A percentile compares a stretch with the other conserved stretches of the same genome.
phyloP scores from a whole-genome alignment of 2,329 filamentous ascomycete genomes.

The Sphaceloma murrayae region DNA sequence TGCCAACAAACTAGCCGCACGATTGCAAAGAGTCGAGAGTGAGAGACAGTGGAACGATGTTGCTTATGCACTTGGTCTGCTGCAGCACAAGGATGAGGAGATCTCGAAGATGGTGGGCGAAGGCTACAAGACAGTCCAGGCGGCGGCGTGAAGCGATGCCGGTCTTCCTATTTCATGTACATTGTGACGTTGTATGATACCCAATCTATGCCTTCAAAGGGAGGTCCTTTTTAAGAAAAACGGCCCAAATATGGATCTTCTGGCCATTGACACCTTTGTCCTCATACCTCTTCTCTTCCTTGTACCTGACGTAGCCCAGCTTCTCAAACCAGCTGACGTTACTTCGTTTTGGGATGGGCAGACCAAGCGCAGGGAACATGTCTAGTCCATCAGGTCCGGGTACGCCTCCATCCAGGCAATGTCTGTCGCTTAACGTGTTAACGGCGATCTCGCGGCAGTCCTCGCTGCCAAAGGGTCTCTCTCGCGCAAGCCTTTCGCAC shows the following conservation, averaged over 20 bases:
- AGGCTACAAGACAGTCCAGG: constrained; percentile 53
- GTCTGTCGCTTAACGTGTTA: constrained; percentile 18
- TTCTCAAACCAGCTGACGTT: constrained; percentile 19
- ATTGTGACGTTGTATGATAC: constrained; percentile 16
- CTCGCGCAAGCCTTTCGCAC: constrained; percentile 18
- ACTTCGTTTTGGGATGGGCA: constrained; percentile 8
- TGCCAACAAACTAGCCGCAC: constrained; percentile 80
- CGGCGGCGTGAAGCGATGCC: constrained; percentile 27
- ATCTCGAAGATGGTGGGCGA: constrained; percentile 67
- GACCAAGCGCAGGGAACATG: constrained; percentile 10
- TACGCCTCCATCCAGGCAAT: constrained; percentile 16
- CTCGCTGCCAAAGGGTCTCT: constrained; percentile 18
- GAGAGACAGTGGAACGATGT: constrained; percentile 98
- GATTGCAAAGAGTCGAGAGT: constrained; percentile 74
- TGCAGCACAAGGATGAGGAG: constrained; percentile 90
- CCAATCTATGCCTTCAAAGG: constrained; percentile 2
- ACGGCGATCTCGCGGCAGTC: constrained; percentile 18
- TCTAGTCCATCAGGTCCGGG: constrained; percentile 18
- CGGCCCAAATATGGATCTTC: not conserved
- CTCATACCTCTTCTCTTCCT: constrained; percentile 18
- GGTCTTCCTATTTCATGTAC: constrained; percentile 4
- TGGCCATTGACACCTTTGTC: not conserved
- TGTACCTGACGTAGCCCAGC: constrained; percentile 19
- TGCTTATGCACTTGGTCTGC: constrained; percentile 75
- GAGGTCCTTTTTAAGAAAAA: constrained; percentile 16